Evolutionary conservation across 2,329 filamentous ascomycete genomes (phyloP).

Genomic region (Fusarium sp.): DNA sequence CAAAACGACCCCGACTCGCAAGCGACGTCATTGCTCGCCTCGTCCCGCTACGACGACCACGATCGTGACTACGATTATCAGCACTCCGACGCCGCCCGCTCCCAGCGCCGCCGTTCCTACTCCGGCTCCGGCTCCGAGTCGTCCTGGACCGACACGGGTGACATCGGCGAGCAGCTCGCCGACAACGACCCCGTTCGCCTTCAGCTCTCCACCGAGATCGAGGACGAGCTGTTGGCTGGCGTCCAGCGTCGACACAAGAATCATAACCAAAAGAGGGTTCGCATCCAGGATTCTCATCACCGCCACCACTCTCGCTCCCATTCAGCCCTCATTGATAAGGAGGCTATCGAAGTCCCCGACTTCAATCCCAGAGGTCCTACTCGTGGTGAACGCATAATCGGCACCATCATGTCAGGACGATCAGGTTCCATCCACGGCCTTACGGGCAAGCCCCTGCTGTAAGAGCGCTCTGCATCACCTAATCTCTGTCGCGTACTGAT

Average conservation of each 20-base stretch:
- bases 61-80: conserved; percentile 60
- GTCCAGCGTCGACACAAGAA: conserved; percentile 58
- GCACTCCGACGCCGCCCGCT: conserved; percentile 14
- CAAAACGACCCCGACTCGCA: conserved; percentile 54
- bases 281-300: conserved; percentile 66
- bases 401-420: conserved; percentile 86
- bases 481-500: conserved; percentile 25
- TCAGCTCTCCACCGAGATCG: conserved; percentile 73
- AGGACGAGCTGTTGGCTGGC: conserved; percentile 68
- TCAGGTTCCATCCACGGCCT: conserved; percentile 85
- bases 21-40: conserved; percentile 48
- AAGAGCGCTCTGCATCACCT: conserved; percentile 44
- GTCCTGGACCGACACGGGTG: conserved; percentile 93
- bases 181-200: conserved; percentile 83
- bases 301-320: conserved; percentile 51
- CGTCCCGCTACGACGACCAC: conserved; percentile 47
- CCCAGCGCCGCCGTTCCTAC: conserved; percentile 38
- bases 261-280: conserved; percentile 70
- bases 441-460: conserved; percentile 95
- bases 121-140: conserved; percentile 73
- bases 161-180: conserved; percentile 90
- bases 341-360: conserved; percentile 85
- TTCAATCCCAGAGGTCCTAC: conserved; percentile 72
- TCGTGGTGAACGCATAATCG: conserved; percentile 76
- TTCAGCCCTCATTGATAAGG: conserved; percentile 67